Evolutionary conservation across 1,284 basidiomycete species (phyloP), one percentile per base, ranked within the genome.

Genomic region (Cystobasidium sp.): DNA sequence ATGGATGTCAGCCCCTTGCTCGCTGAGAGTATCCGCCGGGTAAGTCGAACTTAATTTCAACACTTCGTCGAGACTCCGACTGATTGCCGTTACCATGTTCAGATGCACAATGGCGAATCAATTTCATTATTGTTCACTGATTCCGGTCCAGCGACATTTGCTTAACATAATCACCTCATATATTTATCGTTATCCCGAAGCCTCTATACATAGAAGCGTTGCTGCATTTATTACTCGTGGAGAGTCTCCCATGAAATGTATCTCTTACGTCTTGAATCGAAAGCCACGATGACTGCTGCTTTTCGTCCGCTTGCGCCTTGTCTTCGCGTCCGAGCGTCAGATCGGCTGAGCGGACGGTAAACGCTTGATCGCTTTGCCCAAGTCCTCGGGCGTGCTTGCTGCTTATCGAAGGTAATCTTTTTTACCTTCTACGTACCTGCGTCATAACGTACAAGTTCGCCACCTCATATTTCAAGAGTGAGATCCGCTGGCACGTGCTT

Each of bases 1-100:
- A 84, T 99, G 80, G 96, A 98, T 83, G 88, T 98, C 78, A 91
- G 90, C 76, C 89, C 92, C 1, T 92, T 93, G 55, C 91, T 99
- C 73, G 92, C 95, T 10, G 96, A 99, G 85, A 94, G 91, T 80
- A 97, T 99, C 77, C 90, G 97, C 61, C 86, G 96, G 47, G 79
- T 80, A 22, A 67, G 56, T 37, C 2, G 9, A 24, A 22, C 31
- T 39, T 10, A 3, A 14, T 0, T 8, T 22, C 3, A 37, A 22
- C 44, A 24, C 44, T 6, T 12, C 7, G 41, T 18, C 16, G 8
- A 22, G 16, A 4, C 16, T 20, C 24, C 37, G 31, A 74, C 3
- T 39, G 47, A 9, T n/a, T 6, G 24, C 22, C 43, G 8, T n/a
- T 10, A 12, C 24, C 5, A 0, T 16, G 1, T 22, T 14, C 66